These are phyloP conservation scores for Leccinum longicurvipes DNA, from an alignment of 768 basidiomycete genomes.

Conservation along the genomic window DNA sequence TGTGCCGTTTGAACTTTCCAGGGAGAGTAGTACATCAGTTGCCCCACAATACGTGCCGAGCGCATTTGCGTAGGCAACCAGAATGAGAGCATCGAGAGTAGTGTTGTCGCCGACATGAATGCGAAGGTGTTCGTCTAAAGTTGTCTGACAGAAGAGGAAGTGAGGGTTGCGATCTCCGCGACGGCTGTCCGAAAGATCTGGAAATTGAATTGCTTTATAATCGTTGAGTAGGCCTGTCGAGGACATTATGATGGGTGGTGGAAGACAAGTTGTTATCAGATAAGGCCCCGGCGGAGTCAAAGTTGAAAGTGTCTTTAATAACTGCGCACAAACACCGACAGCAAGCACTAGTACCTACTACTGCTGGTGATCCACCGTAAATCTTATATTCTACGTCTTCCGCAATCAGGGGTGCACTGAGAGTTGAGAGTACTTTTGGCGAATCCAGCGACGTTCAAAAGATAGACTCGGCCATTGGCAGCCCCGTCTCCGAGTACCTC, in stretches of 20 bases:
- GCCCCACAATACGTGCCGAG: constrained; percentile 23
- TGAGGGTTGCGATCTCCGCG: constrained; percentile 1
- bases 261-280: constrained; percentile 6
- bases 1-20: constrained; percentile 2
- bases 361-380: too few relatives aligned
- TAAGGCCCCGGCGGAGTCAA: constrained; percentile 4
- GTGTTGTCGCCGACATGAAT: not conserved
- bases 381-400: not conserved
- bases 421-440: not conserved
- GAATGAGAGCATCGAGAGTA: constrained; percentile 9
- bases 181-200: constrained; percentile 20
- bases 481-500: not conserved
- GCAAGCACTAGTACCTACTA: too few relatives aligned
- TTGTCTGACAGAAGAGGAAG: not conserved
- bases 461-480: not conserved
- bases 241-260: not conserved
- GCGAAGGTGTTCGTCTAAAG: constrained; percentile 2
- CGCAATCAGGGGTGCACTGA: not conserved
- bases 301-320: too few relatives aligned
- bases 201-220: constrained; percentile 11
- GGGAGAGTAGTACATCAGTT: constrained; percentile 20
- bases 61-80: constrained; percentile 21
- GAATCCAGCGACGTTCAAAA: not conserved
- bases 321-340: not conserved
- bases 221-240: not conserved